These are phyloP conservation scores for Calonectria pauciramosa DNA, from an alignment of 2,329 filamentous ascomycete genomes.

Conservation along the genomic window DNA sequence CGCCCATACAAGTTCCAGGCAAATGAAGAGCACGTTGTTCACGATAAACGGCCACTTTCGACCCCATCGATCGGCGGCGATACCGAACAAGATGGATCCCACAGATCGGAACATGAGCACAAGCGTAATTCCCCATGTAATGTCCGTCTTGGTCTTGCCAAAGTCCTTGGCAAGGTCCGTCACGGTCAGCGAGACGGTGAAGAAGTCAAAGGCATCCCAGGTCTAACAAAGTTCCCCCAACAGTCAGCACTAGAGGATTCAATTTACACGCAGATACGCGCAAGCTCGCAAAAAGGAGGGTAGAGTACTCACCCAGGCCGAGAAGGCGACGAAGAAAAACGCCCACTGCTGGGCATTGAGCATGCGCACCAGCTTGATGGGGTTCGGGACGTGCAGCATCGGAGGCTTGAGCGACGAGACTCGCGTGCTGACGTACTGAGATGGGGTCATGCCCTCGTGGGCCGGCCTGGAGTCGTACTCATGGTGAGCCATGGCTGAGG, in stretches of 20 bases:
- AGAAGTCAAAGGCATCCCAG: slow-evolving; percentile 77
- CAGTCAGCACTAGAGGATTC: not conserved
- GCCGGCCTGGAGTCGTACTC: slow-evolving; percentile 55
- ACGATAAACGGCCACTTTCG: slow-evolving; percentile 81
- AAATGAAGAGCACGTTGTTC: slow-evolving; percentile 80
- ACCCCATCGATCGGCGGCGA: slow-evolving; percentile 69
- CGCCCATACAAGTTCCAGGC: slow-evolving; percentile 73
- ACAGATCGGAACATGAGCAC: slow-evolving; percentile 73
- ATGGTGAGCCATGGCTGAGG: slow-evolving; percentile 39
- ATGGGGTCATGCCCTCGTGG: slow-evolving; percentile 63
- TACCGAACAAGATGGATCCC: slow-evolving; percentile 67
- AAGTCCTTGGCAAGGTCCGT: slow-evolving; percentile 67
- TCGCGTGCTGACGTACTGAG: slow-evolving; percentile 65
- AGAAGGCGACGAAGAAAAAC: slow-evolving; percentile 68
- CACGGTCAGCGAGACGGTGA: slow-evolving; percentile 73
- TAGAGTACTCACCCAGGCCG: slow-evolving; percentile 65
- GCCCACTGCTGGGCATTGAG: slow-evolving; percentile 66
- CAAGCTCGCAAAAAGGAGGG: not conserved
- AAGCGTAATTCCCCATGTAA: slow-evolving; percentile 75
- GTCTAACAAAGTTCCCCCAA: slow-evolving; percentile 54
- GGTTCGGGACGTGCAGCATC: slow-evolving; percentile 68
- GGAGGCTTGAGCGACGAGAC: slow-evolving; percentile 69
- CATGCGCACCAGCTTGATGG: slow-evolving; percentile 62
- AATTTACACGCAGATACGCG: not conserved
- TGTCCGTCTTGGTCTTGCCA: slow-evolving; percentile 66